These are phyloP conservation scores for Penicillium expansum DNA, from an alignment of 2,329 filamentous ascomycete genomes.

Conservation along the genomic window DNA sequence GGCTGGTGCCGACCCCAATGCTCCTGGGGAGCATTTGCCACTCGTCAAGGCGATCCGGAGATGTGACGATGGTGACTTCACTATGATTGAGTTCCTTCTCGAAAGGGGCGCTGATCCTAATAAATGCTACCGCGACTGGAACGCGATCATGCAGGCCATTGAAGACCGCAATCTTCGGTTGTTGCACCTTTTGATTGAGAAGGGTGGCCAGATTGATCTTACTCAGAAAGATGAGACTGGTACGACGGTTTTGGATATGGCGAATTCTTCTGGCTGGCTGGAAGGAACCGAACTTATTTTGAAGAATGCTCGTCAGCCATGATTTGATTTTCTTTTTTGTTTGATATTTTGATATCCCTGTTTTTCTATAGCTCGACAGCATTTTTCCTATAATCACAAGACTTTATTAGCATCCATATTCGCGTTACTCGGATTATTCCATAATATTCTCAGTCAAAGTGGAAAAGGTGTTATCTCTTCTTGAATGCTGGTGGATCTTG, in stretches of 20 bases:
- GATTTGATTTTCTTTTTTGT: too few relatives aligned
- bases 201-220: conserved; percentile 51
- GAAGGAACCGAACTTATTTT: conserved; percentile 54
- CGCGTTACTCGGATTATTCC: too few relatives aligned
- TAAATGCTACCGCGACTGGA: conserved; percentile 65
- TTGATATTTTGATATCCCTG: too few relatives aligned
- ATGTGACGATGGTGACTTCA: conserved; percentile 55
- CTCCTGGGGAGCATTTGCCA: conserved; percentile 67
- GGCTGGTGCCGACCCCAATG: conserved; percentile 62
- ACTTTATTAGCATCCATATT: too few relatives aligned
- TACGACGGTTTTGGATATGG: conserved; percentile 57
- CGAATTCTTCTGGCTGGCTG: conserved; percentile 57
- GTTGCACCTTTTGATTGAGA: conserved; percentile 52
- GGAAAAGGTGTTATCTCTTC: too few relatives aligned
- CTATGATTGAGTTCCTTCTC: conserved; percentile 62
- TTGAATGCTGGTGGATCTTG: too few relatives aligned
- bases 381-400: background rate
- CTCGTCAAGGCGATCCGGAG: conserved; percentile 67
- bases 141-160: conserved; percentile 62
- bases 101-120: conserved; percentile 66
- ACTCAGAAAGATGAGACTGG: conserved; percentile 55
- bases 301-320: conserved; percentile 9
- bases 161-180: conserved; percentile 61
- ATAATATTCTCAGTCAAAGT: too few relatives aligned
- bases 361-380: too few relatives aligned